Evolutionary conservation across 2,329 filamentous ascomycete genomes (phyloP), one percentile per base, ranked within the genome.

Genomic region (Neofusicoccum ribis): DNA sequence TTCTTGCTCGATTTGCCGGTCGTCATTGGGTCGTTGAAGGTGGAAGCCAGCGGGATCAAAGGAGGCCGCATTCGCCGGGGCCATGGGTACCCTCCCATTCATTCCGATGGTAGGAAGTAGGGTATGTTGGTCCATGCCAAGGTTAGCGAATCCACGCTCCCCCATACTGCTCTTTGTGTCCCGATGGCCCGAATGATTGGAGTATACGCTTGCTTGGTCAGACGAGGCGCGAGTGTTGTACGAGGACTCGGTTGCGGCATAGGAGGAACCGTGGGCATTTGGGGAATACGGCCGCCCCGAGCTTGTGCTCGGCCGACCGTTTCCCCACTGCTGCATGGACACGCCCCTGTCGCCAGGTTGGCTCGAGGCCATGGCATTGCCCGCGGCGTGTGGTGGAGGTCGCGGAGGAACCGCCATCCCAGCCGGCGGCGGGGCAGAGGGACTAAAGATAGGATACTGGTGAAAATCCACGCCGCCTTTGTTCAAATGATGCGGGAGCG

Each of bases 1-100:
- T 82, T 97, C 91, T 73, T 93, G 89, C 75, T 98, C 92, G 51
- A 97, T 91, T 14, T 96, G 81, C 66, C 88, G 86, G 73, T 96
- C 92, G 76, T 96, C 91, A 62, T 88, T 85, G 15, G 92, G 92
- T 71, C 90, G 88, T 52, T 88, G 85, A 60, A 95, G 86, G 68
- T 88, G 75, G 70, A 86, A 84, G n/a, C 82, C 83, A 23, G 85
- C 83, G 3, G 83, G 82, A 1, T 77, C 76, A 65, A 82, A 83
- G 2, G 79, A 78, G 9, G 81, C 80, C 2, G 80, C 74, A 47
- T 81, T 79, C 67, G 80, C 75, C 23, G 78, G 73, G 68, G 77
- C 76, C 68, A 79, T 76, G 27, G 76, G 69, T 7, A 75, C 68
- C 73, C 75, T 72, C 67, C 75, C 63, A 62, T 76, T 58, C 67